Evolutionary conservation across 192 early-diverging fungal genomes (phyloP).

Genomic region (Backusella luteola): DNA sequence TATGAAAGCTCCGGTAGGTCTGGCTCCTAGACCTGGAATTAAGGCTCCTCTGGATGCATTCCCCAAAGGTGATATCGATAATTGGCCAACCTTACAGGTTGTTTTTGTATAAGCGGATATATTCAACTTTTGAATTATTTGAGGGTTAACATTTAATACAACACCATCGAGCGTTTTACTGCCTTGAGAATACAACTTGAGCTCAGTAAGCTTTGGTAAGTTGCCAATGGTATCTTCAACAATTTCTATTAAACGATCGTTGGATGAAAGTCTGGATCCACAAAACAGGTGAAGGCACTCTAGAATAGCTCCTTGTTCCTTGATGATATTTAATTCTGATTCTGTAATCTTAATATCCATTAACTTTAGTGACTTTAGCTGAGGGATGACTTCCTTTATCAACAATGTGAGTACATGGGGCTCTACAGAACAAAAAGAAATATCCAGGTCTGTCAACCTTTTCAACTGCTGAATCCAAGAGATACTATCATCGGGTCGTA

Average conservation of each 20-base stretch:
- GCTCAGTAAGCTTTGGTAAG: neutral
- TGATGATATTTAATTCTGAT: neutral
- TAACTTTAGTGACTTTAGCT: neutral
- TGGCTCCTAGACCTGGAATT: no score
- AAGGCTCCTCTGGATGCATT: neutral
- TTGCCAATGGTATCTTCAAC: neutral
- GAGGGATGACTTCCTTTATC: neutral
- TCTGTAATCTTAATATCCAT: neutral
- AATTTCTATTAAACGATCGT: neutral
- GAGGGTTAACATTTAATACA: neutral
- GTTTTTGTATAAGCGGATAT: neutral
- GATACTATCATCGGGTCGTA: neutral
- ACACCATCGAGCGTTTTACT: neutral
- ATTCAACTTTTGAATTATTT: neutral
- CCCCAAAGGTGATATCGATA: neutral
- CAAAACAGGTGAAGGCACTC: neutral
- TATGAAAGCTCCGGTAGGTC: neutral
- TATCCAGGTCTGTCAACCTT: neutral
- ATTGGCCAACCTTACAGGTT: neutral
- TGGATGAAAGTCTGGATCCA: neutral
- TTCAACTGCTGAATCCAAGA: neutral
- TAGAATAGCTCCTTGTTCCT: neutral
- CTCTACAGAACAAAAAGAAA: neutral
- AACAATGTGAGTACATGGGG: neutral
- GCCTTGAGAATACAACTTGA: neutral